These are phyloP conservation scores for Euphorbia pulcherrima DNA, from an alignment of 345 rosid species.

Conservation along the genomic window DNA sequence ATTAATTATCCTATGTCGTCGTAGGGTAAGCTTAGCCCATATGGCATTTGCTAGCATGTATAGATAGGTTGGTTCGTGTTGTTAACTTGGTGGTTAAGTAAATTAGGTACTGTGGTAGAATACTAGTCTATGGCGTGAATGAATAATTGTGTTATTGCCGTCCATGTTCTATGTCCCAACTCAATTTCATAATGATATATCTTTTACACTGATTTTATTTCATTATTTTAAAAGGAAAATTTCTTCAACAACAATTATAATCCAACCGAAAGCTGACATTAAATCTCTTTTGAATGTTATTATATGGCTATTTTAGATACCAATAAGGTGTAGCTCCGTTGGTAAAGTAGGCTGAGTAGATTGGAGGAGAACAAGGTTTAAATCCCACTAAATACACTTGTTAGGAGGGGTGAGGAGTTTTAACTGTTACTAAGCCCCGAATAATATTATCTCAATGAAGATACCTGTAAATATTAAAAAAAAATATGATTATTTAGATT, in stretches of 20 bases:
- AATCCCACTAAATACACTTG: no score
- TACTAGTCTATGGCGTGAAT: background rate
- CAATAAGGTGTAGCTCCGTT: no score
- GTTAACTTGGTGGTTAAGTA: background rate
- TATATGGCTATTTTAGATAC: no score
- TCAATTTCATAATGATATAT: background rate
- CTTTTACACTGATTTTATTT: background rate
- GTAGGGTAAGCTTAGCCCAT: background rate
- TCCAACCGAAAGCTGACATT: background rate
- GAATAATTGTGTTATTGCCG: background rate
- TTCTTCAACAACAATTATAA: background rate
- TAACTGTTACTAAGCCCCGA: no score
- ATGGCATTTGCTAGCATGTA: background rate
- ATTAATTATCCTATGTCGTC: slow-evolving; percentile 6
- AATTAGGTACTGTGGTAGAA: background rate
- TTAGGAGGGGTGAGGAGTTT: no score
- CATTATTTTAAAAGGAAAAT: background rate
- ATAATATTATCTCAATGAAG: no score
- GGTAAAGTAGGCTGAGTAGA: no score
- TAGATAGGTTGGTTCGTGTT: background rate
- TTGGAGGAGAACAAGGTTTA: no score
- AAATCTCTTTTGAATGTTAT: background rate
- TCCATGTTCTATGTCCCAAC: background rate
- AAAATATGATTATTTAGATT: no score
- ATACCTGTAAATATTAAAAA: no score